These are phyloP conservation scores for Cryptococcus jaspeensis DNA, from an alignment of 1,284 basidiomycete species.

Conservation along the genomic window DNA sequence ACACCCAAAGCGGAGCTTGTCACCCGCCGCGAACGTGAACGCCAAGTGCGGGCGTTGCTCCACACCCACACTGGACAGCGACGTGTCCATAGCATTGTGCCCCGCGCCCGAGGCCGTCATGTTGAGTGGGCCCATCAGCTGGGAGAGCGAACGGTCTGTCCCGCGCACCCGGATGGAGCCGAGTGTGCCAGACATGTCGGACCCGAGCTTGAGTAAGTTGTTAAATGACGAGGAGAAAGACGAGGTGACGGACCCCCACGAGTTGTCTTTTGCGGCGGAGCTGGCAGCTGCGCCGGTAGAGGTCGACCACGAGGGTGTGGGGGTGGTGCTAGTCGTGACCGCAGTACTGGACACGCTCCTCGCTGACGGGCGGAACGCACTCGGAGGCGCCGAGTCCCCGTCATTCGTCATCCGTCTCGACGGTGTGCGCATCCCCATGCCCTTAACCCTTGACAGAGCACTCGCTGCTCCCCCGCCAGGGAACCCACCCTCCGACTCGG, in stretches of 20 bases:
- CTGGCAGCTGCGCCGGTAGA: neutral
- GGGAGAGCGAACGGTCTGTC: conserved; percentile 27
- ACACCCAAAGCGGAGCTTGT: conserved; percentile 68
- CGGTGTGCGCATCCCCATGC: no score
- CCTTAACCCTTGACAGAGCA: no score
- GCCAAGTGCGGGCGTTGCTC: conserved; percentile 73
- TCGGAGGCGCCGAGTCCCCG: conserved; percentile 8
- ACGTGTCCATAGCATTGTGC: conserved; percentile 19
- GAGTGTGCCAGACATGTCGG: conserved; percentile 26
- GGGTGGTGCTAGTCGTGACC: neutral
- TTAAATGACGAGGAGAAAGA: conserved; percentile 36
- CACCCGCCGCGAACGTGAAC: conserved; percentile 72
- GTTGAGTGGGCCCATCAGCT: conserved; percentile 26
- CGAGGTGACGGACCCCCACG: conserved; percentile 38
- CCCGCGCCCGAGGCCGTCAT: conserved; percentile 10
- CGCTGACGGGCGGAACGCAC: conserved; percentile 9
- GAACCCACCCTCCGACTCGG: no score
- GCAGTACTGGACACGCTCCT: conserved; percentile 11
- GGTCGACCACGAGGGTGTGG: neutral
- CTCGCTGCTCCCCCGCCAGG: no score
- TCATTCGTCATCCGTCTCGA: neutral
- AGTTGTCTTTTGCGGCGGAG: conserved; percentile 18
- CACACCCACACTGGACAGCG: conserved; percentile 49
- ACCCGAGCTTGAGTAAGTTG: conserved; percentile 29
- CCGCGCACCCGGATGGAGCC: conserved; percentile 27